A percentile compares a stretch with the other conserved stretches of the same genome.
These are phyloP conservation scores for Picochlorum sp. DNA, from an alignment of 139 green algal species.

Conservation along the genomic window DNA sequence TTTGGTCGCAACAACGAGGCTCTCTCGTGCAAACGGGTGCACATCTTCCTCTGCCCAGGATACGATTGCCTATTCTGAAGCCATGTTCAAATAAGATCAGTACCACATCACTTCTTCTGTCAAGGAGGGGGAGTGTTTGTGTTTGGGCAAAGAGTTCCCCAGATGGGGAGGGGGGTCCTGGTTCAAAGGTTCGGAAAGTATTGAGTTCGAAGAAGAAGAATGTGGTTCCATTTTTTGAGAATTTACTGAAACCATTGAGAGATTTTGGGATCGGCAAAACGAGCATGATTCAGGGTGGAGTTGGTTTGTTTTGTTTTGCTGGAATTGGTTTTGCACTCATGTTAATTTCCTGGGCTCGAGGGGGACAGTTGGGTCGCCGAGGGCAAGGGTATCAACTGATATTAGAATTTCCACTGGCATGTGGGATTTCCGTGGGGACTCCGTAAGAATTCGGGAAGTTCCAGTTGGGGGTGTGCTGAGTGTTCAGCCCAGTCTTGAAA, in stretches of 20 bases:
- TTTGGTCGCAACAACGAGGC: too few species aligned
- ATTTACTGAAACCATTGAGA: slow-evolving; percentile 52
- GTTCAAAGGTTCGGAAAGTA: neutral
- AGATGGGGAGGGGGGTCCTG: neutral
- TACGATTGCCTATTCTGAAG: too few species aligned
- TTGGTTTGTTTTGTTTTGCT: slow-evolving; percentile 80
- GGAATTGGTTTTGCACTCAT: slow-evolving; percentile 45
- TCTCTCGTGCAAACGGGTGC: too few species aligned
- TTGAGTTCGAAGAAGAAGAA: neutral
- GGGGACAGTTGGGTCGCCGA: slow-evolving; percentile 33
- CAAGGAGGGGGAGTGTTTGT: neutral
- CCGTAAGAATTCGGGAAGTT: slow-evolving; percentile 64
- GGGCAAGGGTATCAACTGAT: slow-evolving; percentile 47
- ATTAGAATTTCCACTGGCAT: slow-evolving; percentile 86
- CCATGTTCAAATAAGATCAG: too few species aligned
- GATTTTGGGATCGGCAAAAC: slow-evolving; percentile 77
- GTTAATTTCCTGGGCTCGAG: slow-evolving; percentile 45
- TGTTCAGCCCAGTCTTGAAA: slow-evolving; percentile 79
- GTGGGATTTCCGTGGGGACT: slow-evolving; percentile 91
- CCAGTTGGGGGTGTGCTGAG: slow-evolving; percentile 78
- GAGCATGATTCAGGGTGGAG: slow-evolving; percentile 63
- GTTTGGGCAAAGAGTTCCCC: neutral
- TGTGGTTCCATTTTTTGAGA: slow-evolving; percentile 26
- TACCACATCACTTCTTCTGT: too few species aligned
- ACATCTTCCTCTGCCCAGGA: too few species aligned